Evolutionary conservation across 225 moss, liverwort and hornwort species (phyloP), one percentile per base, ranked within the genome.

Genomic region (Rhytidiadelphus loreus): DNA sequence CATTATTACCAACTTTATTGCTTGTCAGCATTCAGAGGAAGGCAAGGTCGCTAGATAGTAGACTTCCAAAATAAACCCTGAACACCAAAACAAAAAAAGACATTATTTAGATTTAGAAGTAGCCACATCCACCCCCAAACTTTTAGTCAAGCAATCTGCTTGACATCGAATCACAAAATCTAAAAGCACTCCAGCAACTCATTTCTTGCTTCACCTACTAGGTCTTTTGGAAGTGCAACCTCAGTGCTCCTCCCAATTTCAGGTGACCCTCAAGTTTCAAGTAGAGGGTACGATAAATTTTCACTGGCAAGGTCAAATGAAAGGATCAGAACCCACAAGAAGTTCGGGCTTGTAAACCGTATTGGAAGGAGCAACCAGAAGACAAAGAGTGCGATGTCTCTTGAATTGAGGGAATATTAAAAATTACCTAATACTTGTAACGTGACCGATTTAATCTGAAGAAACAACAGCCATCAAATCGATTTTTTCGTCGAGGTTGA

Each of bases 401-500:
- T 66, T 56, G 50, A 66, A 64, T 35, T 85, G n/a, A 83, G 80
- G 77, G 55, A 71, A 64, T 41, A 56, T n/a, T 21, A 55, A 75
- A 61, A 41, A 37, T 86, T 56, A 92, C 92, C 94, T 93, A 93
- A 79, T 93, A 94, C 72, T 94, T 93, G 92, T 89, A 63, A 89
- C 89, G 82, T 85, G 92, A 92, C 81, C 93, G 93, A 88, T 89
- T 89, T 88, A 92, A 91, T 88, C 93, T 92, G 91, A 90, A 92
- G 85, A 92, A 93, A 89, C 94, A 94, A 87, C 93, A 94, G 88
- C 92, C 83, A 59, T 90, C 88, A 80, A 90, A 93, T 89, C 94
- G 92, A 77, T 93, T 90, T 88, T 91, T 93, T 80, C 93, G 93
- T 77, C 93, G 93, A 86, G 92, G 94, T 74, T 94, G 93, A 69